Evolutionary conservation across 2,329 filamentous ascomycete species (phyloP).

Genomic region (Cladosporium phlei): DNA sequence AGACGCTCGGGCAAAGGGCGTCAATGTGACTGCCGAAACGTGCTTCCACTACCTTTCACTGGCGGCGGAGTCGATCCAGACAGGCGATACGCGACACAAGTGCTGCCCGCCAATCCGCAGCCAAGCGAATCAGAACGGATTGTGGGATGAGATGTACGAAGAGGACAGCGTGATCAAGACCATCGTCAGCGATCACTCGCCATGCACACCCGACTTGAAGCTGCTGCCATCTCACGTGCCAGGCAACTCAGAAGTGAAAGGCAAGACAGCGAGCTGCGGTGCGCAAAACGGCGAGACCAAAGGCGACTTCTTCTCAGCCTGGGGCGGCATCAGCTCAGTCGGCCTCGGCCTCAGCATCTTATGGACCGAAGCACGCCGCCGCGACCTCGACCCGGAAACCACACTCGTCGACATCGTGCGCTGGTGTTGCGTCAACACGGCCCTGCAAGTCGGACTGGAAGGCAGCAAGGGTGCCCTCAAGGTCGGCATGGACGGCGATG

Average conservation of each 20-base stretch:
- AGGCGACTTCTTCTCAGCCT: constrained; percentile 92
- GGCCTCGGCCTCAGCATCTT: constrained; percentile 89
- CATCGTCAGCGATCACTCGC: constrained; percentile 91
- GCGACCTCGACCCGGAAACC: constrained; percentile 49
- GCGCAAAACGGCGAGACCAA: constrained; percentile 43
- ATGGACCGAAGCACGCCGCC: constrained; percentile 67
- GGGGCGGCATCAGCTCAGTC: constrained; percentile 94
- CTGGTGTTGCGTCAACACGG: constrained; percentile 82
- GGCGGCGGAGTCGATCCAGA: constrained; percentile 72
- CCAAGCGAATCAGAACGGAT: constrained; percentile 71
- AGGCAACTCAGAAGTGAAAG: constrained; percentile 31
- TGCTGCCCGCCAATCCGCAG: constrained; percentile 90
- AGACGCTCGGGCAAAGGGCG: constrained; percentile 64
- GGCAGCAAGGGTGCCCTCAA: constrained; percentile 74
- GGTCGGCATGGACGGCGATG: constrained; percentile 80
- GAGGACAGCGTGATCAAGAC: constrained; percentile 80
- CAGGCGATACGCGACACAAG: constrained; percentile 88
- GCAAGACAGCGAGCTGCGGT: constrained; percentile 26
- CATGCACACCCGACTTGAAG: constrained; percentile 92
- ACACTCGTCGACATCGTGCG: constrained; percentile 73
- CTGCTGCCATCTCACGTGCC: constrained; percentile 70
- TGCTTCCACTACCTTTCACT: constrained; percentile 93
- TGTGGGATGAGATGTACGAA: constrained; percentile 70
- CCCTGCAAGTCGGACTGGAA: constrained; percentile 78
- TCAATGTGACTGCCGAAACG: constrained; percentile 89